phyloP scores from a whole-genome alignment of 129 eudicot genomes.

The Saussurea involucrata region DNA sequence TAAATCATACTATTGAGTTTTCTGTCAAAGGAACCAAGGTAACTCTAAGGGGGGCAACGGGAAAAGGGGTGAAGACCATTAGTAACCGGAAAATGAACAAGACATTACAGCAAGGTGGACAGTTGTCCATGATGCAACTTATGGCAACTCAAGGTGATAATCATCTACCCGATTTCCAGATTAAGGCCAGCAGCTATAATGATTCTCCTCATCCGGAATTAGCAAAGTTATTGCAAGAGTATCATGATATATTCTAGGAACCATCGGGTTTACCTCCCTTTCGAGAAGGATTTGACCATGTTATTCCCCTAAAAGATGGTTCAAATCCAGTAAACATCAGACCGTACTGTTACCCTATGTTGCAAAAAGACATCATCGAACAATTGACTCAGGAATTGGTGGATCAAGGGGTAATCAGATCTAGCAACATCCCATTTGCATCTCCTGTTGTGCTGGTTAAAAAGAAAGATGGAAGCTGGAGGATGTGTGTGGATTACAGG shows the following conservation, averaged over 20 bases:
- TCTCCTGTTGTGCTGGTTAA: background rate
- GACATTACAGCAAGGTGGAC: too few species aligned
- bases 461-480: constrained; percentile 14
- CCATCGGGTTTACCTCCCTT: background rate
- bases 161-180: too few species aligned
- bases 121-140: too few species aligned
- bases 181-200: too few species aligned
- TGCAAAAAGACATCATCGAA: constrained; percentile 3
- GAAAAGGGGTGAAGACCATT: too few species aligned
- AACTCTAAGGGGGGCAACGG: background rate
- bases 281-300: background rate
- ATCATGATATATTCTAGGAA: background rate
- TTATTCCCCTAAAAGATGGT: background rate
- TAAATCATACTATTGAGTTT: background rate
- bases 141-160: too few species aligned
- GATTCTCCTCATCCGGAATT: background rate
- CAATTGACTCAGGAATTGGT: background rate
- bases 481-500: background rate
- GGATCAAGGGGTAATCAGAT: background rate
- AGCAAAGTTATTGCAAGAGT: background rate
- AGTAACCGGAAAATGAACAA: too few species aligned
- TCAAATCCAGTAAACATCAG: background rate
- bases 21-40: background rate
- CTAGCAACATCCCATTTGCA: constrained; percentile 3
- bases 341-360: background rate